These are phyloP conservation scores for Melastoma malabathricum DNA, from an alignment of 345 rosid genomes.

Conservation along the genomic window DNA sequence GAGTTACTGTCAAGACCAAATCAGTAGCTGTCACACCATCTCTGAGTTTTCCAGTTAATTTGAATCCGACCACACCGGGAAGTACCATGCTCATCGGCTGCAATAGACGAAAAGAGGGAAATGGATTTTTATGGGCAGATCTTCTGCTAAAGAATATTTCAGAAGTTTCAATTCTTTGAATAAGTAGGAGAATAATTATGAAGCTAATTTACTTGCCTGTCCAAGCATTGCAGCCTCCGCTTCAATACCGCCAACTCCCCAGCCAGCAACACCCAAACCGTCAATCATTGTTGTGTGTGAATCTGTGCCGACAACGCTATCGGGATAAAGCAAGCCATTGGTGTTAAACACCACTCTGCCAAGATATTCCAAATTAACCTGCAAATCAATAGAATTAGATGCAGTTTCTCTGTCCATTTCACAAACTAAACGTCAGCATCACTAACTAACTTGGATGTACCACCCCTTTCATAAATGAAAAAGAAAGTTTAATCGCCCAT, in stretches of 20 bases:
- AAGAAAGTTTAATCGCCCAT: background rate
- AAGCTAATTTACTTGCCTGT: slow-evolving; percentile 38
- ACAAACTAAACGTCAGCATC: background rate
- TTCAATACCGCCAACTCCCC: slow-evolving; percentile 98
- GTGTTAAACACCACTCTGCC: slow-evolving; percentile 87
- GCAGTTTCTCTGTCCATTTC: background rate
- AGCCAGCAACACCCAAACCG: slow-evolving; percentile 94
- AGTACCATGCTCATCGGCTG: slow-evolving; percentile 99
- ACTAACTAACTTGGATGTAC: background rate
- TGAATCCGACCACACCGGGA: slow-evolving; percentile 95
- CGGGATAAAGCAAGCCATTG: slow-evolving; percentile 70
- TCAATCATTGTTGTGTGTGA: slow-evolving; percentile 97
- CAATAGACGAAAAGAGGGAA: slow-evolving; percentile 9
- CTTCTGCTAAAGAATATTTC: too few species aligned
- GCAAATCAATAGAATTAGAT: slow-evolving; percentile 10
- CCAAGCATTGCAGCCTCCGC: slow-evolving; percentile 99
- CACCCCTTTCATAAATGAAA: too few species aligned
- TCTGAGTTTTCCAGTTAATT: slow-evolving; percentile 57
- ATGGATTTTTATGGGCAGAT: background rate
- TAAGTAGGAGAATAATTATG: background rate
- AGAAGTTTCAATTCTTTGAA: too few species aligned
- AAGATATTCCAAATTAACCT: slow-evolving; percentile 88
- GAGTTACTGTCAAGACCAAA: slow-evolving; percentile 87
- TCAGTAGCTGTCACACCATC: slow-evolving; percentile 93
- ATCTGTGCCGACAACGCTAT: slow-evolving; percentile 93